Evolutionary conservation across 2,329 filamentous ascomycete genomes (phyloP).

Genomic region (Xylaria sp.): DNA sequence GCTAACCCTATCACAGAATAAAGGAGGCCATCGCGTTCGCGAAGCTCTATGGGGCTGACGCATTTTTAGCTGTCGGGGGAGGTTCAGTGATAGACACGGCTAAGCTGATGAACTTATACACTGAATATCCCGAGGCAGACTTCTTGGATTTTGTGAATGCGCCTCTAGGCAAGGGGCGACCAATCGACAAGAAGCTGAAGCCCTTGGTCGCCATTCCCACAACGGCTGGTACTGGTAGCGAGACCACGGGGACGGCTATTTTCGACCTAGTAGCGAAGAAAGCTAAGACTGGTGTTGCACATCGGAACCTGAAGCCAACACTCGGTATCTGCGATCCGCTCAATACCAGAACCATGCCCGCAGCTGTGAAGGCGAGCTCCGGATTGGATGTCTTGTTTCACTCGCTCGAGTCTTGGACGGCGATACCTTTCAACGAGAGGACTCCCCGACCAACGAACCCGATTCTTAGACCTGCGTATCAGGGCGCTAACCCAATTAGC

Average conservation of each 20-base stretch:
- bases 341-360: constrained; percentile 96
- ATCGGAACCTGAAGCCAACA: constrained; percentile 94
- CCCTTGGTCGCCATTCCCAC: constrained; percentile 87
- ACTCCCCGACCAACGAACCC: constrained; percentile 87
- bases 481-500: constrained; percentile 96
- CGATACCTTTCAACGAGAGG: constrained; percentile 91
- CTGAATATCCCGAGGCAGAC: constrained; percentile 87
- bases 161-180: constrained; percentile 84
- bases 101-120: constrained; percentile 98
- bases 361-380: constrained; percentile 89
- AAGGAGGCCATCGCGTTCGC: constrained; percentile 89
- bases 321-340: constrained; percentile 86
- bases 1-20: constrained; percentile 63
- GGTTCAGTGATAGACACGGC: constrained; percentile 98
- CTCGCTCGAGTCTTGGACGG: constrained; percentile 95
- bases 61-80: constrained; percentile 89
- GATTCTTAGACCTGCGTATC: constrained; percentile 90
- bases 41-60: constrained; percentile 83
- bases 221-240: constrained; percentile 86
- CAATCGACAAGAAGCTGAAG: constrained; percentile 75
- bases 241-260: constrained; percentile 97
- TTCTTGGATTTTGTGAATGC: constrained; percentile 99
- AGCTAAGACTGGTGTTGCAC: constrained; percentile 95
- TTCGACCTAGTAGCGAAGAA: constrained; percentile 92
- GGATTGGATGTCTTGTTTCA: constrained; percentile 97